Percentiles rank a stretch among this genome's conserved stretches.
Evolutionary conservation across 257 asterid genomes (phyloP).

Genomic region (Rhazya stricta): DNA sequence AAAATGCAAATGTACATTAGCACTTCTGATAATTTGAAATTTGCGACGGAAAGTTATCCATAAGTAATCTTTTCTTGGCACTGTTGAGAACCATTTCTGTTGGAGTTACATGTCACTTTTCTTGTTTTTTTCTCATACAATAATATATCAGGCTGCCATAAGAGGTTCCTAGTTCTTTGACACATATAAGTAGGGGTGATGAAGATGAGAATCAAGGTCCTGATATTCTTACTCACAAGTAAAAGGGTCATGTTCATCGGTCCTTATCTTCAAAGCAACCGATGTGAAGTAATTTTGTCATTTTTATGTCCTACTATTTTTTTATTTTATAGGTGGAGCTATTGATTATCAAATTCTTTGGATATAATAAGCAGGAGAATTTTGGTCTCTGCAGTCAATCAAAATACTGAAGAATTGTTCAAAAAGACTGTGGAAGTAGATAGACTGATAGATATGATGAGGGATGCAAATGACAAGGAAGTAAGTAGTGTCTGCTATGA

Average conservation of each 20-base stretch:
- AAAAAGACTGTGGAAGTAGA: slow-evolving; percentile 83
- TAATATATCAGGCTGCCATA: not conserved
- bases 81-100: not conserved
- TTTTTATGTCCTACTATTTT: slow-evolving; percentile 6
- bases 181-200: not conserved
- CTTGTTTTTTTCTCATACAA: not conserved
- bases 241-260: not conserved
- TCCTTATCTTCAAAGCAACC: slow-evolving; percentile 3
- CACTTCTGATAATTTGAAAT: not conserved
- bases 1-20: not conserved
- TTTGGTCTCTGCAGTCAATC: slow-evolving; percentile 66
- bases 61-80: not conserved
- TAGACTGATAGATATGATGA: slow-evolving; percentile 72
- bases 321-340: slow-evolving; percentile 23
- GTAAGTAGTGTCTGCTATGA: slow-evolving; percentile 33
- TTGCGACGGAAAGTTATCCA: not conserved
- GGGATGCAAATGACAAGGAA: slow-evolving; percentile 77
- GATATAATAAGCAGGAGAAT: slow-evolving; percentile 67
- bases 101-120: not conserved
- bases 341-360: slow-evolving; percentile 43
- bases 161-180: not conserved
- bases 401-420: slow-evolving; percentile 78
- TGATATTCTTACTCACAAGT: not conserved
- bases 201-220: not conserved
- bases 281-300: slow-evolving; percentile 3